Conservation (phyloP, 768 basidiomycete species). For the Lentinula boryana region DNA sequence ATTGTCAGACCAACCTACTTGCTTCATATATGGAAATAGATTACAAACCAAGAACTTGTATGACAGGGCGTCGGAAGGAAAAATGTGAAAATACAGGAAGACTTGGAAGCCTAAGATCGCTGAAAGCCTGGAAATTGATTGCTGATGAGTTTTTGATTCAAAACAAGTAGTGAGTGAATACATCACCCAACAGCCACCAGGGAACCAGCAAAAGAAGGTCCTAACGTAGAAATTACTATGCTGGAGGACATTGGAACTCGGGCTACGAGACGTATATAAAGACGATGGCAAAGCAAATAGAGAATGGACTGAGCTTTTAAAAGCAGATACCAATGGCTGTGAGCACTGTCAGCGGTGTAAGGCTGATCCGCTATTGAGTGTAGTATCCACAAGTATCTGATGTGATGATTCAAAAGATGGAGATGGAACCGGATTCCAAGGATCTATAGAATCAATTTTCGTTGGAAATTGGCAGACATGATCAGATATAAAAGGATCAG, state of each 20-base stretch:
- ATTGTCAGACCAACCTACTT: neutral
- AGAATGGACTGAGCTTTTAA: too few relatives aligned
- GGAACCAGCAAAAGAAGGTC: constrained; percentile 8
- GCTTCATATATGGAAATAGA: neutral
- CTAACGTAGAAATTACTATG: constrained; percentile 2
- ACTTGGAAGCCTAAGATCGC: constrained; percentile 11
- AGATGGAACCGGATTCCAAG: too few relatives aligned
- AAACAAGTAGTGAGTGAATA: neutral
- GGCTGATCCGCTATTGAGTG: too few relatives aligned
- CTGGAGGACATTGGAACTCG: neutral
- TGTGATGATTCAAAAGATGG: too few relatives aligned
- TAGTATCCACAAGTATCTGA: too few relatives aligned
- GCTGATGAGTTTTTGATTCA: neutral
- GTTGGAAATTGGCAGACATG: too few relatives aligned
- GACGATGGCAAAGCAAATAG: too few relatives aligned
- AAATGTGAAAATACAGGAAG: constrained; percentile 11
- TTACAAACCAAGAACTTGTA: constrained; percentile 9
- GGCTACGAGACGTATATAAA: too few relatives aligned
- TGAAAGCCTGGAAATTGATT: constrained; percentile 6
- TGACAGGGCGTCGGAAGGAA: constrained; percentile 4
- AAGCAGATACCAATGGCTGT: too few relatives aligned
- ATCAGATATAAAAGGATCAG: too few relatives aligned
- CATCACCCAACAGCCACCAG: constrained; percentile 8
- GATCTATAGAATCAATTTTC: too few relatives aligned
- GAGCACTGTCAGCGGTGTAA: too few relatives aligned